Base-by-base conservation (phyloP, 352 stramenopile species). In the Blastocystis sp. region DNA sequence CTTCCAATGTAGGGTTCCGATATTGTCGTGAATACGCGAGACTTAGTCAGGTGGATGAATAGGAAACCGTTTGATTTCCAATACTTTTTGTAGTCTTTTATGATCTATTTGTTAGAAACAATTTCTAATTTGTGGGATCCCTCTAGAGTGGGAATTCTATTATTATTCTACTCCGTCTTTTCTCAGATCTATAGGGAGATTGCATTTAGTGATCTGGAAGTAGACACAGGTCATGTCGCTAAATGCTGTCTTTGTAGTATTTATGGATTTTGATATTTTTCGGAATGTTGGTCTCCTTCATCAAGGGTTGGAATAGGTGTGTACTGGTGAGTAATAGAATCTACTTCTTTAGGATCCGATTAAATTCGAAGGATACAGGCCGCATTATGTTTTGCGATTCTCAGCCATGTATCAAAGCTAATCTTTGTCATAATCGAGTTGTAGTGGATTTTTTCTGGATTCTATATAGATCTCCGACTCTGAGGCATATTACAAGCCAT, bases 251-350 rank as follows among this genome's bases (percentile, higher is more conserved):
- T 84, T 84, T 43, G 37, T 84, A 11, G 56, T 84, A 4, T 84
- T 53, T n/a, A 84, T 84, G 73, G 23, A 84, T 53, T 84, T 84
- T 84, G 73, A 84, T 20, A 47, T 64, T 55, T 84, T 84, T 45
- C 47, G 54, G 13, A 84, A 84, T 50, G 45, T 84, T 23, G 29
- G 73, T 15, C 23, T 84, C 13, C 6, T 63, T 63, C 47, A 68
- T 9, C 50, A 84, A 43, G 73, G 73, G 73, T 84, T 54, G 26
- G 18, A 39, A 37, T n/a, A 0, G 50, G 7, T 13, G 13, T 13
- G 1, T 54, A 34, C 3, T 7, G 39, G 9, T 47, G 3, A 39
- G 15, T 23, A 15, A 3, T 68, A 84, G 73, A n/a, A 68, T 68
- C 11, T 84, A 68, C 20, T 68, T 41, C 20, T 84, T 69, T n/a